Percentiles rank a stretch among this genome's conserved stretches.
phyloP scores from a whole-genome alignment of 257 asterid species.

The Plantago ovata region DNA sequence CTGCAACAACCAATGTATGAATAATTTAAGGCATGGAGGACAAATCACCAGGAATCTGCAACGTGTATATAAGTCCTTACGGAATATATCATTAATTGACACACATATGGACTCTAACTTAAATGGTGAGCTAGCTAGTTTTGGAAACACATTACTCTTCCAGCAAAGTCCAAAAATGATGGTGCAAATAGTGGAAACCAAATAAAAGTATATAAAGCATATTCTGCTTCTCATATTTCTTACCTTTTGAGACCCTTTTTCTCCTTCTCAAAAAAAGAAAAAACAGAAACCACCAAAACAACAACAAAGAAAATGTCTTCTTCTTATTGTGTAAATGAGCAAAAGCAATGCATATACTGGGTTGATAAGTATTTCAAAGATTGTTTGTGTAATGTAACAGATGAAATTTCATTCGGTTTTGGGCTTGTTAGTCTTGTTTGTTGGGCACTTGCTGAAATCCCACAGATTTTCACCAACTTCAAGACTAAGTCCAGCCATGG shows the following conservation, averaged over 20 bases:
- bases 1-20: too few species aligned
- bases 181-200: background rate
- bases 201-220: background rate
- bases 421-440: slow-evolving; percentile 64
- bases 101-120: too few species aligned
- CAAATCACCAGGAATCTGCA: too few species aligned
- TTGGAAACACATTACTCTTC: too few species aligned
- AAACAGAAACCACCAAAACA: too few species aligned
- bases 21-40: too few species aligned
- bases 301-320: slow-evolving; percentile 35
- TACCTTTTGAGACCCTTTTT: background rate
- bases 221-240: background rate
- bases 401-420: slow-evolving; percentile 66
- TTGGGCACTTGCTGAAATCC: slow-evolving; percentile 96
- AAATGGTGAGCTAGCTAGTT: too few species aligned
- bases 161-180: too few species aligned
- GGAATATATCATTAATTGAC: too few species aligned
- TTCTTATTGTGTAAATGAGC: slow-evolving; percentile 48
- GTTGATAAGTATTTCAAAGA: slow-evolving; percentile 61
- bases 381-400: slow-evolving; percentile 63
- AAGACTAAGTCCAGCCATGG: slow-evolving; percentile 80
- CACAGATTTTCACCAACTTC: slow-evolving; percentile 82
- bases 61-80: too few species aligned
- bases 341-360: slow-evolving; percentile 64
- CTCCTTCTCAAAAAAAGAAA: background rate